Conservation (phyloP, 208 protist genomes). For the Leishmania turanica region DNA sequence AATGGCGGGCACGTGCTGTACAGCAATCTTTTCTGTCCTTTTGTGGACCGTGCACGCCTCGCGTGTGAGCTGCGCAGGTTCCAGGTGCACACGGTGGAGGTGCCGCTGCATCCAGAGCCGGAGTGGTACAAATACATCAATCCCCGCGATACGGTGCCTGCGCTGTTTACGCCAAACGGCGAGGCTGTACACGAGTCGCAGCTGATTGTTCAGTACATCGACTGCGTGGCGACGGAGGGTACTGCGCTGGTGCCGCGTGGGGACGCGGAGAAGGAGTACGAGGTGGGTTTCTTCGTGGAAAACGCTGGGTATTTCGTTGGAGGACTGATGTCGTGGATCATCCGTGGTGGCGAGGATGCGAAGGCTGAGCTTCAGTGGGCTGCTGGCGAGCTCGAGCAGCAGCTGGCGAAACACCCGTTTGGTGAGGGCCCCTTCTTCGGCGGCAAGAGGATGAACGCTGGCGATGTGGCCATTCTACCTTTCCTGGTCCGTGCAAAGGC, state of each 20-base stretch:
- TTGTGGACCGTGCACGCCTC: constrained; percentile 60
- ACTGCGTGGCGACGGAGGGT: constrained; percentile 24
- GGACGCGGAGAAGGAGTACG: constrained; percentile 55
- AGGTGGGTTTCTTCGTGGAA: constrained; percentile 44
- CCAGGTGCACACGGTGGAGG: constrained; percentile 40
- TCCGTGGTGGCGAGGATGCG: constrained; percentile 27
- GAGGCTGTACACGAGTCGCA: constrained; percentile 69
- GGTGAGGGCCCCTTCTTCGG: constrained; percentile 72
- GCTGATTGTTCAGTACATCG: constrained; percentile 68
- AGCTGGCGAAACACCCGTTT: constrained; percentile 47
- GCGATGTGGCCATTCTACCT: constrained; percentile 64
- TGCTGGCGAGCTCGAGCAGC: constrained; percentile 52
- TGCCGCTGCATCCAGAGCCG: constrained; percentile 46
- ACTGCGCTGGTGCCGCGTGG: constrained; percentile 39
- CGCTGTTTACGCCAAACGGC: constrained; percentile 53
- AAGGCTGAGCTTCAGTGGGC: constrained; percentile 56
- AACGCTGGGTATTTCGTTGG: constrained; percentile 40
- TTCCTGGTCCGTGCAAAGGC: constrained; percentile 60
- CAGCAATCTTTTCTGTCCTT: constrained; percentile 53
- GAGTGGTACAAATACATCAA: constrained; percentile 74
- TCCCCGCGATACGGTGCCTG: constrained; percentile 65
- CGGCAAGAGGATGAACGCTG: constrained; percentile 51
- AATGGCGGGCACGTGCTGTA: constrained; percentile 58
- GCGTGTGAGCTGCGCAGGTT: constrained; percentile 54
- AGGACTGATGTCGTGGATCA: constrained; percentile 21